Conservation (phyloP, 2,329 filamentous ascomycete species). For the Fusarium beomiforme region DNA sequence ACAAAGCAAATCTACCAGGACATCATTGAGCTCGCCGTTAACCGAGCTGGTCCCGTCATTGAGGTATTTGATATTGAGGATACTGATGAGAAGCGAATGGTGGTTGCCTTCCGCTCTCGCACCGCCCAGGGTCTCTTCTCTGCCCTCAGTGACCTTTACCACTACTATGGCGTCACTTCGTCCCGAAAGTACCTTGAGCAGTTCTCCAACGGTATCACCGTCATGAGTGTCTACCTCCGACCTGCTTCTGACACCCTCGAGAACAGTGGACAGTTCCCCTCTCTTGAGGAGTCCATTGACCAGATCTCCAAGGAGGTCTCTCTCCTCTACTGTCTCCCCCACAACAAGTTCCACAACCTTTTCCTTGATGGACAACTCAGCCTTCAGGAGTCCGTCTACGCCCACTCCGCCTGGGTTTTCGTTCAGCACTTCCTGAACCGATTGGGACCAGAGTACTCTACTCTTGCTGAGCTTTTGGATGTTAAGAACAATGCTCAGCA, state of each 20-base stretch:
- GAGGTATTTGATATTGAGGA: slow-evolving; percentile 97
- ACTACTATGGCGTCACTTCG: slow-evolving; percentile 97
- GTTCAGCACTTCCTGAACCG: slow-evolving; percentile 98
- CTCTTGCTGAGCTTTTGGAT: slow-evolving; percentile 83
- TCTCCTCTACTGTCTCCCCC: slow-evolving; percentile 94
- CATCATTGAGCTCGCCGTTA: slow-evolving; percentile 86
- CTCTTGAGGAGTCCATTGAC: slow-evolving; percentile 89
- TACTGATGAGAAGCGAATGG: slow-evolving; percentile 89
- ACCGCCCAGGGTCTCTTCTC: slow-evolving; percentile 95
- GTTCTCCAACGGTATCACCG: slow-evolving; percentile 97
- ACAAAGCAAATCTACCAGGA: slow-evolving; percentile 96
- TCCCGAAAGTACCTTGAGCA: slow-evolving; percentile 98
- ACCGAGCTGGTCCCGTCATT: slow-evolving; percentile 91
- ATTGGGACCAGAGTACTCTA: slow-evolving; percentile 89
- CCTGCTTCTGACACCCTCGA: slow-evolving; percentile 66
- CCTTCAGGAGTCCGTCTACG: slow-evolving; percentile 96
- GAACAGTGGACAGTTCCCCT: slow-evolving; percentile 64
- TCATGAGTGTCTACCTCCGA: slow-evolving; percentile 94
- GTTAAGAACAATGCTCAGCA: slow-evolving; percentile 83
- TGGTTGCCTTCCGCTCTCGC: slow-evolving; percentile 93
- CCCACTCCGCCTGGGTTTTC: slow-evolving; percentile 97
- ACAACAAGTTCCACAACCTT: slow-evolving; percentile 92
- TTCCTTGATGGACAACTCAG: slow-evolving; percentile 89
- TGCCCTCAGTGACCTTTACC: slow-evolving; percentile 93
- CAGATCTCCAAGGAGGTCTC: slow-evolving; percentile 99